phyloP scores from a whole-genome alignment of 2,329 filamentous ascomycete species.

The Ascochyta fabae region DNA sequence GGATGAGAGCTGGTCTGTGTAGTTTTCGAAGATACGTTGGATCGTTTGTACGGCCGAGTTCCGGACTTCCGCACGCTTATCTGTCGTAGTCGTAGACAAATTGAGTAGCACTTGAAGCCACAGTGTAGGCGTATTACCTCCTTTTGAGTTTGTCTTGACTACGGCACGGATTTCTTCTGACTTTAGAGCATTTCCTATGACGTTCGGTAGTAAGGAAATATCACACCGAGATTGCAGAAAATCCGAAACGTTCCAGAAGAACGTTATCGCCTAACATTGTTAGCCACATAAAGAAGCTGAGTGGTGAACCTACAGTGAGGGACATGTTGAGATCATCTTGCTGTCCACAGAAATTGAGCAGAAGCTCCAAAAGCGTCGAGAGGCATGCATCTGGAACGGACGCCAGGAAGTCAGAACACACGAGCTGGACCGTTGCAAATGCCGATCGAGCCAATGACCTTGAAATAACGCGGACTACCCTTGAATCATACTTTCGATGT shows the following conservation, averaged over 20 bases:
- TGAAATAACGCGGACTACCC: slow-evolving; percentile 58
- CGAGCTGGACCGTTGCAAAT: slow-evolving; percentile 87
- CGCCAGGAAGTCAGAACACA: slow-evolving; percentile 91
- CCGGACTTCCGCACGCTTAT: slow-evolving; percentile 75
- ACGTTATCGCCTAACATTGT: slow-evolving; percentile 75
- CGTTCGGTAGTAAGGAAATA: slow-evolving; percentile 39
- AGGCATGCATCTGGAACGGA: slow-evolving; percentile 72
- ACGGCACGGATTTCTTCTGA: slow-evolving; percentile 63
- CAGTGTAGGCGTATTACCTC: slow-evolving; percentile 71
- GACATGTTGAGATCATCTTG: slow-evolving; percentile 94
- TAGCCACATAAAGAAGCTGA: not conserved
- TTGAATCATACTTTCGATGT: not conserved
- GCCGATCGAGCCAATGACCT: slow-evolving; percentile 81
- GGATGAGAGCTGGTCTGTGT: slow-evolving; percentile 78
- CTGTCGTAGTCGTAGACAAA: slow-evolving; percentile 73
- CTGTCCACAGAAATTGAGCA: slow-evolving; percentile 89
- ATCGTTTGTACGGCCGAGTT: slow-evolving; percentile 92
- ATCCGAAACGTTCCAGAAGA: slow-evolving; percentile 95
- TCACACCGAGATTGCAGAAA: slow-evolving; percentile 68
- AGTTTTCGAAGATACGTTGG: slow-evolving; percentile 88
- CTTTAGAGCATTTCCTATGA: slow-evolving; percentile 23
- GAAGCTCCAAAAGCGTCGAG: slow-evolving; percentile 82
- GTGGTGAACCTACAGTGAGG: slow-evolving; percentile 68
- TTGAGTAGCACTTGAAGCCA: slow-evolving; percentile 80
- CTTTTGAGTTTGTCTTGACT: slow-evolving; percentile 64